These are phyloP conservation scores for Scheffersomyces lignosus DNA, from an alignment of 805 yeast genomes.

Conservation along the genomic window DNA sequence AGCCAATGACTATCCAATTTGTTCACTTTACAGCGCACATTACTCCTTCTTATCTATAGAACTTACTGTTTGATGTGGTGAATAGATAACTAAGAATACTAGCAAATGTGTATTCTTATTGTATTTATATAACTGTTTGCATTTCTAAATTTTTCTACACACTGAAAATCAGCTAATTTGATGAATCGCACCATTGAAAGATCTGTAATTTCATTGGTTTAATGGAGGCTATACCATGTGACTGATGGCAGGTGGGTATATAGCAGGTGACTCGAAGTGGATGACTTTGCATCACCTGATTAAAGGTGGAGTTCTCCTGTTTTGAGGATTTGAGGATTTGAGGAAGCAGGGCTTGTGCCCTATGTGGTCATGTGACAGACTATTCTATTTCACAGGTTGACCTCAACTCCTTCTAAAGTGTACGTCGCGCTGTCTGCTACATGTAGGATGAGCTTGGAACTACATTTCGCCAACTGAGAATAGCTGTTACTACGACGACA, in stretches of 20 bases:
- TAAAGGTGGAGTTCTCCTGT: too few relatives aligned
- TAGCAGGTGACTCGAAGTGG: constrained; percentile 1
- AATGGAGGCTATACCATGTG: too few relatives aligned
- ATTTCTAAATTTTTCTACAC: background rate
- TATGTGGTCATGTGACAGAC: background rate
- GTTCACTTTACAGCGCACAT: too few relatives aligned
- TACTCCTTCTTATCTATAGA: too few relatives aligned
- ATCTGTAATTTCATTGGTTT: constrained; percentile 10
- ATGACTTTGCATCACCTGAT: too few relatives aligned
- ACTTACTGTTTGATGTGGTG: background rate
- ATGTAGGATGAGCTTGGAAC: too few relatives aligned
- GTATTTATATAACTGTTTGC: background rate
- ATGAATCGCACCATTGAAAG: constrained; percentile 7
- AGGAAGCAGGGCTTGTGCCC: too few relatives aligned
- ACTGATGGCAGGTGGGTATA: constrained; percentile 1
- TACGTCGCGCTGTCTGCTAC: too few relatives aligned
- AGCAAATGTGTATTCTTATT: background rate
- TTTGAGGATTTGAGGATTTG: too few relatives aligned
- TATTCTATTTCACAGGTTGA: background rate
- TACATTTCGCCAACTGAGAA: too few relatives aligned
- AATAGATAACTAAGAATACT: background rate
- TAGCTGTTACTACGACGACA: too few relatives aligned
- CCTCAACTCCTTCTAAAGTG: background rate
- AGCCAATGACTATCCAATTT: too few relatives aligned
- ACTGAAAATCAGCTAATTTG: constrained; percentile 11